phyloP scores from a whole-genome alignment of 768 basidiomycete genomes.

The Mycena chlorophos region DNA sequence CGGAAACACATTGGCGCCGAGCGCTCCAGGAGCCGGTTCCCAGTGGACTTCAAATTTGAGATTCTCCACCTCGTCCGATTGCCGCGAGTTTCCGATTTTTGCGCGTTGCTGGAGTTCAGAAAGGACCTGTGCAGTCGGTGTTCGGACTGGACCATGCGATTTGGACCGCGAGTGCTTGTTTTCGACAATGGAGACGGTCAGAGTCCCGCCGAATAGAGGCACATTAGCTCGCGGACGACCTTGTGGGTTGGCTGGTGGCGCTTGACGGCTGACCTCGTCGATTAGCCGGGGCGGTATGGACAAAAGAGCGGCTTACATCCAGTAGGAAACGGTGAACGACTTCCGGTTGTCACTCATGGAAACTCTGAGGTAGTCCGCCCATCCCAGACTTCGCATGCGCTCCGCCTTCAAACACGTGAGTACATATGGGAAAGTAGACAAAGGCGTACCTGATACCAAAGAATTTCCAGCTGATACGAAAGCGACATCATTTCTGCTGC shows the following conservation, averaged over 20 bases:
- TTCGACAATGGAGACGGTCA: constrained; percentile 72
- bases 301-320: constrained; percentile 60
- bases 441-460: constrained; percentile 67
- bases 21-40: constrained; percentile 70
- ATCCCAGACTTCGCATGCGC: constrained; percentile 81
- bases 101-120: constrained; percentile 64
- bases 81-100: constrained; percentile 53
- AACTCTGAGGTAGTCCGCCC: constrained; percentile 74
- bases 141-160: constrained; percentile 49
- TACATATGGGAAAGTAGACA: constrained; percentile 13
- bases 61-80: constrained; percentile 77
- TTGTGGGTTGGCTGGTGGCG: constrained; percentile 25
- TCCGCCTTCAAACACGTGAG: constrained; percentile 49
- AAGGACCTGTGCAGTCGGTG: constrained; percentile 54
- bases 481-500: constrained; percentile 82
- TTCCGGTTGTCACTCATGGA: constrained; percentile 70
- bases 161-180: constrained; percentile 38
- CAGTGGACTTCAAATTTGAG: constrained; percentile 71
- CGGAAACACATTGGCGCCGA: constrained; percentile 57
- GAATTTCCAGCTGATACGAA: constrained; percentile 88
- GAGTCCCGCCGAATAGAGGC: constrained; percentile 66
- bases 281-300: not conserved
- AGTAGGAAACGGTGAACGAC: constrained; percentile 75
- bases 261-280: constrained; percentile 37
- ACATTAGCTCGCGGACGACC: constrained; percentile 44